Evolutionary conservation across 257 asterid genomes (phyloP), one percentile per base, ranked within the genome.

Genomic region (Petunia axillaris): DNA sequence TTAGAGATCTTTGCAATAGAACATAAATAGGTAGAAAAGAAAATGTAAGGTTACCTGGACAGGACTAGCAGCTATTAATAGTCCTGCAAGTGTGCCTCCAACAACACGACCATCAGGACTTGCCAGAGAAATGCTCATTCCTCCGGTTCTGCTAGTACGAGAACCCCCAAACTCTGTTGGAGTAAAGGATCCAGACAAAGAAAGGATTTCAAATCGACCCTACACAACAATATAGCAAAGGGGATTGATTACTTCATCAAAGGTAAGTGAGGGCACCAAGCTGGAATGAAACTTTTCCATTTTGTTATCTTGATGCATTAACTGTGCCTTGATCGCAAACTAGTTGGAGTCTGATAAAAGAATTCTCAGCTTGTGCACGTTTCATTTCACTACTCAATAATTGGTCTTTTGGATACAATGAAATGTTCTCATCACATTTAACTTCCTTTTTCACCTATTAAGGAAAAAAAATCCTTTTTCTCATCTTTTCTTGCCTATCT

Each of bases 91-190:
- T 68, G 87, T 85, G 50, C 98, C 98, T 57, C 98, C 98, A 11
- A 93, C 87, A 8, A 93, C 97, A 55, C 98, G 97, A 41, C 97
- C 97, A 81, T 93, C 97, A 2, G 93, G 90, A 78, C 97, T 92
- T 11, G 97, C 93, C 87, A 94, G 74, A 83, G 93, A 86, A 58
- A 92, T 88, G 83, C 94, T 91, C 95, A 94, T 87, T 54, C 87
- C 90, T 78, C 96, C 95, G 2, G 90, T 85, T 84, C 93, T 86
- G 50, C 92, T 90, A 4, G 76, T 71, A 54, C 82, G 83, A 15
- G 89, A 62, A 66, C 89, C 98, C 41, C 90, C 91, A 75, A 82
- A 36, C 78, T 93, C 96, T 7, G 86, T 71, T 4, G 97, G 96
- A n/a, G 92, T 86, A 82, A 90, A 94, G 82, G 98, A 94, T 82